Base-by-base conservation (phyloP, 768 basidiomycete species). In the Gymnopilus dilepis region DNA sequence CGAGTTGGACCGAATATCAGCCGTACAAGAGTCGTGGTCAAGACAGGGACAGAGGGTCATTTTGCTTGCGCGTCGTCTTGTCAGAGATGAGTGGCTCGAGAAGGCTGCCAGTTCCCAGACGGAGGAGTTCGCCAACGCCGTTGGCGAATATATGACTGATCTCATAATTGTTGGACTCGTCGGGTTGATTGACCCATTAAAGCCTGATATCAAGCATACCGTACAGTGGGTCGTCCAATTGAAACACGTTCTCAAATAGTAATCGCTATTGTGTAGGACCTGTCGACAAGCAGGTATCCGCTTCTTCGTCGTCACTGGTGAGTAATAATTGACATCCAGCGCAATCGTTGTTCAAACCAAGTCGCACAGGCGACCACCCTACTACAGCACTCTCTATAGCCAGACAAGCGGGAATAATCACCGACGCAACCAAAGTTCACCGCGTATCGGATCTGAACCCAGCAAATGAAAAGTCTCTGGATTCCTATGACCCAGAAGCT, bases 351-450 rank as follows among this genome's bases (percentile, higher is more conserved):
- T n/a, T n/a, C n/a, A n/a, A n/a, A n/a, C n/a, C n/a, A n/a, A 21
- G 43, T 21, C 40, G 15, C 22, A 40, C 38, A 78, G 80, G 82
- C 54, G 83, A 91, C 76, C 76, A 88, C 69, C 79, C 84, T 28
- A 74, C 82, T 13, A 90, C 88, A 0, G 87, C 86, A 0, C 76
- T 82, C 3, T 86, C 89, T 0, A 89, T 90, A 61, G 87, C 87
- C 11, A 74, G 78, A 11, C 84, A 87, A 64, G 85, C 84, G n/a
- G 82, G 86, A 24, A 85, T 86, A 61, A 77, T 86, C 45, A 78
- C 82, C 4, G 71, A 80, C 37, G 61, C 77, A 0, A 48, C 67
- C 0, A 69, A 67, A 11, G 70, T 83, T 13, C 77, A 83, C 51
- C 74, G 71, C 28, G 63, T 78, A 3, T 61, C 74, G 6, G 75